A percentile compares a stretch with the other conserved stretches of the same genome.
These are phyloP conservation scores for Pseudozyma sp. DNA, from an alignment of 1,284 basidiomycete species.

Conservation along the genomic window DNA sequence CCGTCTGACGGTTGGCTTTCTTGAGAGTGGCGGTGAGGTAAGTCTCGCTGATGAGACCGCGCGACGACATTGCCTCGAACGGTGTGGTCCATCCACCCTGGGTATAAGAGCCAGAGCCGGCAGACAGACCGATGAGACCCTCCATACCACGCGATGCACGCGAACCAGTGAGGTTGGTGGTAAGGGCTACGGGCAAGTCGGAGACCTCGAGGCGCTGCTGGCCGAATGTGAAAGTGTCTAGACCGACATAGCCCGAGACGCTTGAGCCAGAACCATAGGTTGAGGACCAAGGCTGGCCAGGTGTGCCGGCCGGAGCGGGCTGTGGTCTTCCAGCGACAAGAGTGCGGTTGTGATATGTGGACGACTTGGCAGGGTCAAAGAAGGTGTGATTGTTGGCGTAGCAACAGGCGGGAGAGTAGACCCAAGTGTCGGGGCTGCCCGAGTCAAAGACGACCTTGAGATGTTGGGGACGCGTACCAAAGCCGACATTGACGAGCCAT, in stretches of 20 bases:
- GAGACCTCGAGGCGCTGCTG: conserved; percentile 33
- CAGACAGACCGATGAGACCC: conserved; percentile 51
- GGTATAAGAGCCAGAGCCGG: conserved; percentile 33
- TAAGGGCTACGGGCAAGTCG: conserved; percentile 39
- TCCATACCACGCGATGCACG: conserved; percentile 55
- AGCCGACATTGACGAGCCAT: conserved; percentile 57
- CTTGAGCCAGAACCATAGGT: conserved; percentile 45
- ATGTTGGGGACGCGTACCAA: conserved; percentile 41
- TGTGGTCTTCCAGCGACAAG: conserved; percentile 26
- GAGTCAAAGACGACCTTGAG: conserved; percentile 58
- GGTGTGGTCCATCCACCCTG: conserved; percentile 57
- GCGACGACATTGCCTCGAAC: conserved; percentile 53
- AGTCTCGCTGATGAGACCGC: conserved; percentile 40
- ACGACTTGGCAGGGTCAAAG: conserved; percentile 45
- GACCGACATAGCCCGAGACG: conserved; percentile 51
- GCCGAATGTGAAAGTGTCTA: conserved; percentile 52
- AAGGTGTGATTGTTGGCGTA: conserved; percentile 53
- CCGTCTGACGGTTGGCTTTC: conserved; percentile 57
- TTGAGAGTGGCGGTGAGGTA: conserved; percentile 55
- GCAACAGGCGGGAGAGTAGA: conserved; percentile 58
- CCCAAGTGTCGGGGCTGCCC: conserved; percentile 55
- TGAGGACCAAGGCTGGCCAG: conserved; percentile 46
- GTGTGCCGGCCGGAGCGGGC: conserved; percentile 25
- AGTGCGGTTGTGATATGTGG: conserved; percentile 53
- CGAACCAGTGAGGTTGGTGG: conserved; percentile 46